Conservation (phyloP, 2,329 filamentous ascomycete species). For the Aspergillus sp. region DNA sequence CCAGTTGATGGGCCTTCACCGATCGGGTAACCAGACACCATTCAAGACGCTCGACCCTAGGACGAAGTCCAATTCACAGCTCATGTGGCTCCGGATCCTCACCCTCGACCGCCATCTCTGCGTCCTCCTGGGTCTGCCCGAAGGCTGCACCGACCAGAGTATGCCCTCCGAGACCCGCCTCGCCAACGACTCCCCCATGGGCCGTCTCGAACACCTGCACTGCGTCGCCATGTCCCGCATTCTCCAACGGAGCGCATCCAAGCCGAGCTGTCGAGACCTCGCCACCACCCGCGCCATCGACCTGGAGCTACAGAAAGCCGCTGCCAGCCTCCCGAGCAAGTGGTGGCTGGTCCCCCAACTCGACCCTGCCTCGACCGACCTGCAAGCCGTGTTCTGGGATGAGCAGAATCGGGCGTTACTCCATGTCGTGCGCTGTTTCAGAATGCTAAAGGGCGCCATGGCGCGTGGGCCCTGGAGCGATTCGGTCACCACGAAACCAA, state of each 20-base stretch:
- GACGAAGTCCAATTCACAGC: not conserved
- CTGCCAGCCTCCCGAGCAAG: not conserved
- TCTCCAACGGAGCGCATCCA: not conserved
- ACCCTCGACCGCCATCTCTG: slow-evolving; percentile 1
- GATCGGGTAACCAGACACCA: not conserved
- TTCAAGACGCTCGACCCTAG: not conserved
- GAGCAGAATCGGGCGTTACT: too few relatives aligned
- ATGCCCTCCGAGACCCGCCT: not conserved
- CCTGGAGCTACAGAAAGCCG: not conserved
- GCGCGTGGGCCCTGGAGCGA: not conserved
- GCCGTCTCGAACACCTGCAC: slow-evolving; percentile 2
- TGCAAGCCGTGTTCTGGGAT: not conserved
- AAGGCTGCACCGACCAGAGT: not conserved
- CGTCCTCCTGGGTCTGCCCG: slow-evolving; percentile 3
- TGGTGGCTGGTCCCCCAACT: slow-evolving; percentile 2
- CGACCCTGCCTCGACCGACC: not conserved
- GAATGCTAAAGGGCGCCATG: not conserved
- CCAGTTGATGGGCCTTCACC: slow-evolving; percentile 10
- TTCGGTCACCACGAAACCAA: not conserved
- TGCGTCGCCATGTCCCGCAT: not conserved
- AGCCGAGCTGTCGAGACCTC: not conserved
- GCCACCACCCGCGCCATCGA: not conserved
- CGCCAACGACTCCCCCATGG: slow-evolving; percentile 1
- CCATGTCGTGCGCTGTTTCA: not conserved
- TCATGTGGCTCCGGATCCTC: slow-evolving; percentile 3